Evolutionary conservation across 2,329 filamentous ascomycete species (phyloP).

Genomic region (Arthrobotrys pseudoclavata): DNA sequence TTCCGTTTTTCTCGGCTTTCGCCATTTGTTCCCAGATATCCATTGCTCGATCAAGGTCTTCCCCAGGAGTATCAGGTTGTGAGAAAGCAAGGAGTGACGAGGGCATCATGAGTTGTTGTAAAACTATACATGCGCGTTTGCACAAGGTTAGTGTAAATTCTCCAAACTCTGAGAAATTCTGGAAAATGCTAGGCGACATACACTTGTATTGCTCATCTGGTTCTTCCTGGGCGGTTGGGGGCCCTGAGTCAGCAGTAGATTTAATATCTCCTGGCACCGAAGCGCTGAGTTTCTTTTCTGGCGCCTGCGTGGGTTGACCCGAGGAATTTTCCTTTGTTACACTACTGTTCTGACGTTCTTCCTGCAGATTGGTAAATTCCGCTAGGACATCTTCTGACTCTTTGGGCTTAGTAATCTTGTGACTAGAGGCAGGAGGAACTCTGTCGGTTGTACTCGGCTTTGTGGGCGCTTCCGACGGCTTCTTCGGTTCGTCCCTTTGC

Average conservation of each 20-base stretch:
- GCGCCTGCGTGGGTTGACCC: neutral
- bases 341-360: slow-evolving; percentile 7
- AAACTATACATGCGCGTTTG: slow-evolving; percentile 12
- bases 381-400: slow-evolving; percentile 38
- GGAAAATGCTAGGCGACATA: neutral
- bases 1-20: slow-evolving; percentile 10
- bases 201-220: slow-evolving; percentile 17
- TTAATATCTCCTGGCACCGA: slow-evolving; percentile 2
- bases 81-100: neutral
- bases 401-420: neutral
- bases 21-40: slow-evolving; percentile 22
- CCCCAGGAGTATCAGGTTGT: slow-evolving; percentile 3
- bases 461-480: neutral
- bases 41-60: slow-evolving; percentile 4
- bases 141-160: slow-evolving; percentile 12
- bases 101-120: slow-evolving; percentile 19
- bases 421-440: slow-evolving; percentile 6
- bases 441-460: slow-evolving; percentile 11
- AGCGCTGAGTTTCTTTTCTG: slow-evolving; percentile 3
- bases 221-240: neutral
- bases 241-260: neutral
- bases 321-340: slow-evolving; percentile 8
- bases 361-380: slow-evolving; percentile 31
- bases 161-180: slow-evolving; percentile 12
- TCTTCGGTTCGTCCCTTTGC: slow-evolving; percentile 1